Evolutionary conservation across 116 monocot species (phyloP).

Genomic region (Cymodocea nodosa): DNA sequence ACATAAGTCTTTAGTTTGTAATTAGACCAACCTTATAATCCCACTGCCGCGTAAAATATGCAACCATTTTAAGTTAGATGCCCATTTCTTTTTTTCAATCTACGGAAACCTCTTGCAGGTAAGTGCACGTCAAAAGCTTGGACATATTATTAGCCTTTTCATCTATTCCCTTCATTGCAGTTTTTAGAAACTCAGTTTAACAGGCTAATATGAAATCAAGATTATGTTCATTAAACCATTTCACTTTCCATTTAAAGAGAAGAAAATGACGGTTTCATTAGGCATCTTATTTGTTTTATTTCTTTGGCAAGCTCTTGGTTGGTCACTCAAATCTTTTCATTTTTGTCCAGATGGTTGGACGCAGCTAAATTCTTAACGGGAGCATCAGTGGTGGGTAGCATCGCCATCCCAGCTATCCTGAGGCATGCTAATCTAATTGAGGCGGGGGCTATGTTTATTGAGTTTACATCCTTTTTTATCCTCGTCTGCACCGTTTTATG

Average conservation of each 20-base stretch:
- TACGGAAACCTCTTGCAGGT: no score
- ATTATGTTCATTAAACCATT: background rate
- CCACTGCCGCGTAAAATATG: background rate
- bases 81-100: background rate
- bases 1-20: background rate
- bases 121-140: no score
- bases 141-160: no score
- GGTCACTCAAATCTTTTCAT: background rate
- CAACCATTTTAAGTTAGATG: background rate
- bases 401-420: constrained; percentile 84
- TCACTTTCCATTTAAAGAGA: background rate
- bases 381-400: constrained; percentile 81
- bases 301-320: background rate
- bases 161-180: no score
- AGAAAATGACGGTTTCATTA: background rate
- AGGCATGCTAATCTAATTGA: constrained; percentile 82
- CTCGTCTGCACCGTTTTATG: constrained; percentile 78
- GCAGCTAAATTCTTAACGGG: constrained; percentile 94
- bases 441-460: constrained; percentile 88
- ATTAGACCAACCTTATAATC: no score
- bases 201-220: no score
- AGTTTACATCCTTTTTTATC: constrained; percentile 89
- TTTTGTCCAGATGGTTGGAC: constrained; percentile 63
- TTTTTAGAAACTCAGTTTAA: no score
- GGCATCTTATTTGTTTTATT: background rate